phyloP scores from a whole-genome alignment of 306 rosid genomes.

The Casuarina cunninghamiana region DNA sequence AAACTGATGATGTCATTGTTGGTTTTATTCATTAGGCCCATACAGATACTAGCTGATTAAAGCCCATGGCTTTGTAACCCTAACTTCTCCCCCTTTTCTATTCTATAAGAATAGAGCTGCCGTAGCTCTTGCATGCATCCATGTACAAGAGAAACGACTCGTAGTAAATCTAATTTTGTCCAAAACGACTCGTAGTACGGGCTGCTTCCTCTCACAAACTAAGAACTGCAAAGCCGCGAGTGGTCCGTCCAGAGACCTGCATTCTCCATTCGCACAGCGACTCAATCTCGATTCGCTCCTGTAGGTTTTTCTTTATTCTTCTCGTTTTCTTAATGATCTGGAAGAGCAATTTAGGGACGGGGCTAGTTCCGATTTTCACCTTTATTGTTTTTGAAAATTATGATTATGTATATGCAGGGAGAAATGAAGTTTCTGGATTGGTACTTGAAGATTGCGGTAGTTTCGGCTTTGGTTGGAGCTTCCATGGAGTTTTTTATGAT shows the following conservation, averaged over 20 bases:
- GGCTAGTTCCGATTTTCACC: background rate
- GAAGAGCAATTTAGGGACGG: background rate
- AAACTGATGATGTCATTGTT: too few relatives aligned
- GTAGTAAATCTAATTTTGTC: background rate
- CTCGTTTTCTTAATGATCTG: background rate
- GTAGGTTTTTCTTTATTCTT: background rate
- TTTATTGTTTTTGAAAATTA: background rate
- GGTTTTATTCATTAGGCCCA: too few relatives aligned
- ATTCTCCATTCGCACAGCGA: background rate
- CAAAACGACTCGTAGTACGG: background rate
- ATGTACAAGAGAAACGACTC: too few relatives aligned
- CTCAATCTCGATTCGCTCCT: slow-evolving; percentile 5
- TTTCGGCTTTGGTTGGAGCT: slow-evolving; percentile 75
- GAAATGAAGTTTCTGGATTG: slow-evolving; percentile 79
- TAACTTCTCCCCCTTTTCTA: too few relatives aligned
- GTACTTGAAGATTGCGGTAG: slow-evolving; percentile 83
- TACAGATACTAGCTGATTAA: too few relatives aligned
- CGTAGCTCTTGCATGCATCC: too few relatives aligned
- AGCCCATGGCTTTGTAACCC: too few relatives aligned
- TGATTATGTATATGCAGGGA: slow-evolving; percentile 24
- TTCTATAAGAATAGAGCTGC: too few relatives aligned
- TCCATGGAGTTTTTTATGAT: slow-evolving; percentile 95
- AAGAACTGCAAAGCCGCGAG: background rate
- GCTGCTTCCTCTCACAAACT: background rate
- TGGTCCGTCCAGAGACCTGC: background rate